phyloP scores from a whole-genome alignment of 768 basidiomycete species.

The Auricularia auricula-judae region DNA sequence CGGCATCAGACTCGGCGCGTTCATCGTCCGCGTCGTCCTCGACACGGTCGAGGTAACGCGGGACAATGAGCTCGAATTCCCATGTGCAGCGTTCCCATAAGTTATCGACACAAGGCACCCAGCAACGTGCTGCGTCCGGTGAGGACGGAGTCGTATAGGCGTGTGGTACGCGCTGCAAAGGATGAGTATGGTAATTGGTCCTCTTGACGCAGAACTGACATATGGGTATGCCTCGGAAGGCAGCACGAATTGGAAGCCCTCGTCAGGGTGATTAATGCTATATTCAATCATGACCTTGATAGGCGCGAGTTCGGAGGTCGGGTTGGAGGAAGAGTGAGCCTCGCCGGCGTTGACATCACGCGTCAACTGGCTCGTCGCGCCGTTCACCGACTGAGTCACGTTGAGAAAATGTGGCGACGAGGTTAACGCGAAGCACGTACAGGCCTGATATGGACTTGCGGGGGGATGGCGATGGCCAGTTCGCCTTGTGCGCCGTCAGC shows the following conservation, averaged over 20 bases:
- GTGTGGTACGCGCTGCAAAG: slow-evolving; percentile 74
- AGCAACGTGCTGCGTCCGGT: slow-evolving; percentile 87
- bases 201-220: slow-evolving; percentile 35
- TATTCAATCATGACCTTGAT: slow-evolving; percentile 70
- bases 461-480: slow-evolving; percentile 77
- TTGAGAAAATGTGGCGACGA: slow-evolving; percentile 23
- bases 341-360: neutral
- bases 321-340: slow-evolving; percentile 14
- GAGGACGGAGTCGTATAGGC: slow-evolving; percentile 81
- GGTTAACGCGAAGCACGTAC: slow-evolving; percentile 27
- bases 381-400: slow-evolving; percentile 42
- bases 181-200: slow-evolving; percentile 3
- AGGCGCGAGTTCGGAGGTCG: slow-evolving; percentile 58
- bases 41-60: slow-evolving; percentile 64
- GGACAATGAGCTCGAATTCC: slow-evolving; percentile 96
- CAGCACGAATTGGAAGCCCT: slow-evolving; percentile 76
- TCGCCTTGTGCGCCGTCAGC: slow-evolving; percentile 93
- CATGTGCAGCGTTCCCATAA: slow-evolving; percentile 95
- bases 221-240: slow-evolving; percentile 77
- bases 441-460: slow-evolving; percentile 54
- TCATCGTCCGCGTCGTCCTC: slow-evolving; percentile 36
- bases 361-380: slow-evolving; percentile 9
- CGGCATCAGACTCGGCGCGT: slow-evolving; percentile 32
- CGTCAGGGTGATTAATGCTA: slow-evolving; percentile 69
- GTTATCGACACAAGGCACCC: slow-evolving; percentile 96